Evolutionary conservation across 2,329 filamentous ascomycete species (phyloP).

Genomic region (Fusarium sp.): DNA sequence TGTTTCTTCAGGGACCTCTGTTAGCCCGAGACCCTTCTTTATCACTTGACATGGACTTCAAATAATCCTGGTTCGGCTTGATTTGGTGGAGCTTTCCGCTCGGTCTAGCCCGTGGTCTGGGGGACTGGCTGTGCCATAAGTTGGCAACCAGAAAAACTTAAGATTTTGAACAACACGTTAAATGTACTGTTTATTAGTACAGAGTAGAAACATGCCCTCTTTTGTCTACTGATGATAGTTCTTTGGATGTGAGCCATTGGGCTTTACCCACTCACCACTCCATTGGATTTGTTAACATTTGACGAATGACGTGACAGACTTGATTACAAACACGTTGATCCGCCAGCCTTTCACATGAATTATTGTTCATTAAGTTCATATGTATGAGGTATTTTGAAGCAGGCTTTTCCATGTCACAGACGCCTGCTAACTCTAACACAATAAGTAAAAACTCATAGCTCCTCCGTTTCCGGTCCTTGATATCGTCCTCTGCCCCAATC

Average conservation of each 20-base stretch:
- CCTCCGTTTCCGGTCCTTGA: slow-evolving; percentile 52
- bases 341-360: not conserved
- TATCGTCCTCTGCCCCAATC: slow-evolving; percentile 71
- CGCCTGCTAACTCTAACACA: not conserved
- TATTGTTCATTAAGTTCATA: not conserved
- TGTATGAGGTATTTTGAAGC: slow-evolving; percentile 1
- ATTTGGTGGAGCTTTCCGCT: slow-evolving; percentile 38
- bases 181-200: not conserved
- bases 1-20: not conserved
- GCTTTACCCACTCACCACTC: not conserved
- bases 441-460: slow-evolving; percentile 49
- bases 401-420: slow-evolving; percentile 13
- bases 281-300: not conserved
- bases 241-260: not conserved
- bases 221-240: not conserved
- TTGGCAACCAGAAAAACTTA: slow-evolving; percentile 33
- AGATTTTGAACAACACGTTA: slow-evolving; percentile 2
- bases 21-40: slow-evolving; percentile 8
- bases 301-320: not conserved
- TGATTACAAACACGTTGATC: not conserved
- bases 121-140: slow-evolving; percentile 37
- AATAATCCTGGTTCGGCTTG: slow-evolving; percentile 21
- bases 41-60: slow-evolving; percentile 19
- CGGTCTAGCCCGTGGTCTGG: slow-evolving; percentile 38
- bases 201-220: not conserved